Evolutionary conservation across 2,329 filamentous ascomycete genomes (phyloP), one percentile per base, ranked within the genome.

Genomic region (Eurotiales sp.): DNA sequence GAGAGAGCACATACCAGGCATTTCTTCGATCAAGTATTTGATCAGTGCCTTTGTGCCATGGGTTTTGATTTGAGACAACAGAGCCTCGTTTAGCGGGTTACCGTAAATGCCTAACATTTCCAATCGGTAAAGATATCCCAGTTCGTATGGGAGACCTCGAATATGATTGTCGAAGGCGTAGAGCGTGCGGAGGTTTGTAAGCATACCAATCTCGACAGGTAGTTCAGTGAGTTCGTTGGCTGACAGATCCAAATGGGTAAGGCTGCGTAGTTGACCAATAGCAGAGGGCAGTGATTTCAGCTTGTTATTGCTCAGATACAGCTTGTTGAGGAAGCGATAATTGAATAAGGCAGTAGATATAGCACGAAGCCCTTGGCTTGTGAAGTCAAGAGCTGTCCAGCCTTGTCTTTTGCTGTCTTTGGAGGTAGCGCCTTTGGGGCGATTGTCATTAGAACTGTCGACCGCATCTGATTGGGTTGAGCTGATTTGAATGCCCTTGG

Each of bases 291-390:
- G 75, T 41, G 80, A 78, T 23, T 84, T 84, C 53, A 99, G 80
- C 67, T 90, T 91, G 77, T 99, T 99, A 59, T 90, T 92, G 61
- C 90, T 90, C 56, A 99, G 83, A 69, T 95, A 96, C 25, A 99
- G 81, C 70, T 95, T 92, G 59, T 88, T 88, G 51, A 99, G 77
- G 69, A 99, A 97, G 40, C 80, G 80, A 71, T 97, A 99, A 59
- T 81, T 79, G 74, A 97, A 97, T 27, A 99, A 77, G 40, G 87
- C 82, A 8, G 82, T 75, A 1, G 90, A 85, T 27, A 99, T 77
- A 53, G 90, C 88, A 59, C 90, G 86, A 44, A 99, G 77, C 17
- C 92, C 92, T 73, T 97, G 93, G n/a, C 93, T 93, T 61, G 91
- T 93, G 67, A 97, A 86, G 70, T 99, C 93, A 61, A 99, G 78